Evolutionary conservation across 441 rosid genomes (phyloP).

Genomic region (Theobroma grandiflorum): DNA sequence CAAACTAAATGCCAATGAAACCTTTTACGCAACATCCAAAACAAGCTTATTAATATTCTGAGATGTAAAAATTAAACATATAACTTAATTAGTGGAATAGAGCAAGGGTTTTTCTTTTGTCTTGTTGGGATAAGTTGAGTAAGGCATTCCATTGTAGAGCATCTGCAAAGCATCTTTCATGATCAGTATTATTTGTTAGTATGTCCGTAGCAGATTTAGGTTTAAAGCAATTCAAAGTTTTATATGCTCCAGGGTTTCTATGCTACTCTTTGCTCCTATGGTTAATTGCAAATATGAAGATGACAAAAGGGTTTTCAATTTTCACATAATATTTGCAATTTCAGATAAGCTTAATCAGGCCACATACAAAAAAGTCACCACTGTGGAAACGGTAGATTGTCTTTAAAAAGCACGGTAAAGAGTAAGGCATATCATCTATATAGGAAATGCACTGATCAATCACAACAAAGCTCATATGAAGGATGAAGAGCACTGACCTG

Average conservation of each 20-base stretch:
- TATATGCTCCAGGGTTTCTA: not conserved
- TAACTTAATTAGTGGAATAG: not conserved
- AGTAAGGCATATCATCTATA: not conserved
- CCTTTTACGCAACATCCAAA: not conserved
- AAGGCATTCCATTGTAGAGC: not conserved
- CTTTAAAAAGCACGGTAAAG: not conserved
- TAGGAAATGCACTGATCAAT: not conserved
- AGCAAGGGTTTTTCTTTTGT: no score
- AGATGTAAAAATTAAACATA: not conserved
- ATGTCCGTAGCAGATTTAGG: not conserved
- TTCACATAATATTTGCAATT: not conserved
- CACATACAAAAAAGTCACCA: not conserved
- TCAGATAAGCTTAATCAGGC: not conserved
- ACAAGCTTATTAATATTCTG: not conserved
- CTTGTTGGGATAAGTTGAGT: no score
- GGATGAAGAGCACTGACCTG: constrained; percentile 57
- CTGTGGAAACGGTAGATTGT: not conserved
- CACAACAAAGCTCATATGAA: not conserved
- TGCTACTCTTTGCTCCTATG: not conserved
- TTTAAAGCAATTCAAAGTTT: not conserved
- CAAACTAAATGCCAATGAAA: not conserved
- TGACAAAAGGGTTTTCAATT: not conserved
- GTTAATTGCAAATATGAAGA: not conserved
- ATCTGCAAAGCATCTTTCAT: not conserved
- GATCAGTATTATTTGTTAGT: not conserved